Evolutionary conservation across 352 stramenopile species (phyloP), one percentile per base, ranked within the genome.

Genomic region (Phytophthora hybrid): DNA sequence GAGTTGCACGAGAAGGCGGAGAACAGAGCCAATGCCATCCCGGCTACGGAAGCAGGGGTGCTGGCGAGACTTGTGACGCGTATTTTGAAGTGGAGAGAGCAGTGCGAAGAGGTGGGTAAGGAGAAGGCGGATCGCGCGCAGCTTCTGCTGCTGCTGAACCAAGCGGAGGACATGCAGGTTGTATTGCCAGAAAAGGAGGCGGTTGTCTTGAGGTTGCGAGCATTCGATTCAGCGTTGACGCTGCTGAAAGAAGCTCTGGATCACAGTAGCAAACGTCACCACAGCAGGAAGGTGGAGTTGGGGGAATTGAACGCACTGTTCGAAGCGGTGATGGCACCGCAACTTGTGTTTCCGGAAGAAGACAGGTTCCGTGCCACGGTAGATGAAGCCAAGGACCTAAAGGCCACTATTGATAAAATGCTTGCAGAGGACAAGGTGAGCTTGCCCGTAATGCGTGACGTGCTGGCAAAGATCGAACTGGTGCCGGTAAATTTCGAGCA

Each of bases 401-500:
- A 91, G 32, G 44, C 44, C 16, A 90, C 84, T 3, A 95, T 97
- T 55, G 74, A 79, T 31, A 59, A 68, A 11, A 93, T 97, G 81
- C 63, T 96, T 9, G 69, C 41, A 5, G 85, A 95, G 65, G 89
- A 95, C 1, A 96, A 95, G 69, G 90, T 97, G 23, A 95, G 90
- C 53, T 54, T 97, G 16, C 81, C 88, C 0, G 80, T 91, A 31
- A 94, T 97, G 63, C 89, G 90, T 11, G 87, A 95, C 16, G 77
- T 96, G 34, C 77, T 95, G 29, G 84, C 85, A 1, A 90, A 90
- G 19, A 91, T 97, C 51, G 90, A 96, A 53, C 61, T 92, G n/a
- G 80, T 95, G n/a, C 90, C 90, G 14, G 87, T 97, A 32, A 92
- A 96, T 73, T 95, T 97, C 46, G 87, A 93, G 47, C 71, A 69